Evolutionary conservation across 306 rosid species (phyloP).

Genomic region (Sindora glabra): DNA sequence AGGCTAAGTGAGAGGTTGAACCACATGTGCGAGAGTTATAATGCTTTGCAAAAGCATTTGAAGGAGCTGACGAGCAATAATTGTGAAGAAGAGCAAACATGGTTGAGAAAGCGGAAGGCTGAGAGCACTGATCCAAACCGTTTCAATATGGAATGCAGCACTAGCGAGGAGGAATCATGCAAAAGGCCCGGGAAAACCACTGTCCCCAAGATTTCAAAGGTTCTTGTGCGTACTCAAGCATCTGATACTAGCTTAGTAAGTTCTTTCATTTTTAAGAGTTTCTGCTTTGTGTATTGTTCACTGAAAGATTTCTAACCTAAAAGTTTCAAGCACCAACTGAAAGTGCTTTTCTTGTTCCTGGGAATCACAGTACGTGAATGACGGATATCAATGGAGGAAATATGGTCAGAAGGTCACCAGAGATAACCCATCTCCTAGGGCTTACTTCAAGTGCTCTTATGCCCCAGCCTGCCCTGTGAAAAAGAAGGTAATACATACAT

Average conservation of each 20-base stretch:
- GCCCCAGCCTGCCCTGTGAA: conserved; percentile 83
- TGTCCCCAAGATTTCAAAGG: conserved; percentile 43
- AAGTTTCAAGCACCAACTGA: not conserved
- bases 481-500: conserved; percentile 57
- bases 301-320: not conserved
- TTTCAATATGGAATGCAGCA: conserved; percentile 28
- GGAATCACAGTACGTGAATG: conserved; percentile 53
- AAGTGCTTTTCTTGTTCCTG: not conserved
- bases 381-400: conserved; percentile 94
- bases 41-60: conserved; percentile 32
- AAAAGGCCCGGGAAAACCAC: conserved; percentile 30
- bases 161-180: conserved; percentile 39
- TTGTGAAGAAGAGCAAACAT: conserved; percentile 7
- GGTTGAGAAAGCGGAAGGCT: conserved; percentile 45
- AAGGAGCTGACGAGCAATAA: conserved; percentile 21
- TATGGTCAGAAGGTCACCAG: conserved; percentile 93
- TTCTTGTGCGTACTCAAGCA: conserved; percentile 48
- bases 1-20: conserved; percentile 37
- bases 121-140: conserved; percentile 19
- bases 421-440: conserved; percentile 95
- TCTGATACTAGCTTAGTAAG: conserved; percentile 62
- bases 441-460: conserved; percentile 78
- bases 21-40: conserved; percentile 34
- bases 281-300: not conserved
- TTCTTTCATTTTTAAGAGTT: not conserved